Conservation (phyloP, 179 eudicot genomes). For the Actinidia arguta region DNA sequence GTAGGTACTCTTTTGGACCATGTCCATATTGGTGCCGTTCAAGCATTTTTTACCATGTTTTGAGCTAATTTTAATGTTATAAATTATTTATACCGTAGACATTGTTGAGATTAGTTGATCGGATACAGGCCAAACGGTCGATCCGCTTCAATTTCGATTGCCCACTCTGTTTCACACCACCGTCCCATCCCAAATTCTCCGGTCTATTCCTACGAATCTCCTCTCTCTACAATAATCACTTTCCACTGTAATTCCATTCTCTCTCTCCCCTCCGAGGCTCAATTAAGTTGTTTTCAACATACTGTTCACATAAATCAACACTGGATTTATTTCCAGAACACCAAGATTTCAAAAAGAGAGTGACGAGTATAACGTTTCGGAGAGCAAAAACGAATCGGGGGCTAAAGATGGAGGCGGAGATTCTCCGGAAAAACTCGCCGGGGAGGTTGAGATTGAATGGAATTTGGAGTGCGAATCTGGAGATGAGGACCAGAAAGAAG, state of each 20-base stretch:
- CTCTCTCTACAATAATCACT: slow-evolving; percentile 6
- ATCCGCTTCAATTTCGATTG: slow-evolving; percentile 34
- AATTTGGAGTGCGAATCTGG: slow-evolving; percentile 50
- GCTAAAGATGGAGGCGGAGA: slow-evolving; percentile 44
- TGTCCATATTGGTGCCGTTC: no score
- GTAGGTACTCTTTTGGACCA: no score
- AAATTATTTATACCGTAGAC: no score
- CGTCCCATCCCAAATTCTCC: slow-evolving; percentile 40
- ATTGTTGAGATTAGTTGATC: no score
- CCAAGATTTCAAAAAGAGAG: slow-evolving; percentile 60
- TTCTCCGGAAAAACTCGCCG: slow-evolving; percentile 39
- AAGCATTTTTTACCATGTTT: no score
- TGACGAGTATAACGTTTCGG: slow-evolving; percentile 70
- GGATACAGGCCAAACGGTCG: no score
- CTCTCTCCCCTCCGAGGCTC: neutral
- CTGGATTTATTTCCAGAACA: slow-evolving; percentile 1
- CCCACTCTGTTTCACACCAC: slow-evolving; percentile 23
- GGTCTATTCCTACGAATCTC: slow-evolving; percentile 62
- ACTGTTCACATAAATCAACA: slow-evolving; percentile 29
- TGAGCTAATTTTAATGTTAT: no score
- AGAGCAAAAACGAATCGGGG: slow-evolving; percentile 62
- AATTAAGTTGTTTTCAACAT: slow-evolving; percentile 22
- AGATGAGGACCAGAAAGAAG: slow-evolving; percentile 49
- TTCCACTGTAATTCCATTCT: neutral
- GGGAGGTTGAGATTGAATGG: slow-evolving; percentile 44